Evolutionary conservation across 2,329 filamentous ascomycete genomes (phyloP), one percentile per base, ranked within the genome.

Genomic region (Claviceps monticola): DNA sequence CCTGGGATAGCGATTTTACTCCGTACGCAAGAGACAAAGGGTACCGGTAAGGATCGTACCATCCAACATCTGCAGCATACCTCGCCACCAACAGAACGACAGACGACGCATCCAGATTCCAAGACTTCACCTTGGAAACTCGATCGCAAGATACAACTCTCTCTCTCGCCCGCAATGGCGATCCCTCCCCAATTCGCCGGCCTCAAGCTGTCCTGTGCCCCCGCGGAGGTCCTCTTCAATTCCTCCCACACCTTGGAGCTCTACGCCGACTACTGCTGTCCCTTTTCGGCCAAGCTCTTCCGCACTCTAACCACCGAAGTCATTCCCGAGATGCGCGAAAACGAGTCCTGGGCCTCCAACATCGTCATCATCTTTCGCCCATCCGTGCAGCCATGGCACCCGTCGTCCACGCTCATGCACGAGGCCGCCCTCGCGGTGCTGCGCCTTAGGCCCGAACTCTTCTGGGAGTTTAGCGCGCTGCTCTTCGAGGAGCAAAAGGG

Each of bases 371-470:
- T 97, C 62, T 87, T 96, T 74, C 84, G 90, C 48, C 90, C 91
- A 66, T 89, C 95, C 66, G 80, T 96, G 61, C 89, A 95, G 71
- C 88, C 89, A 14, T 95, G 91, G 91, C 90, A 97, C 70, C 91
- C 91, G 1, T 88, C 85, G 19, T 89, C 82, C 42, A 89, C 85
- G 6, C 75, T 89, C 11, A 74, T 79, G 52, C 87, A 91, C 71
- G 91, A 97, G 75, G 86, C 89, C 36, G 90, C 74, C 3, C 78
- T 88, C 36, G 91, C 89, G 2, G 88, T 96, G 1, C 75, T 91
- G 59, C 78, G 77, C 49, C 67, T 88, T 6, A 72, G 80, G 2
- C 84, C 86, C 0, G 72, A 75, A 17, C 82, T 80, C 58, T 97
- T 94, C 75, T 95, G 84, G 82, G 73, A 76, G 16, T 96, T 91